Percentiles rank a stretch among this genome's conserved stretches.
Evolutionary conservation across 495 filamentous ascomycete genomes (phyloP).

Genomic region (Aspergillus homomorphus): DNA sequence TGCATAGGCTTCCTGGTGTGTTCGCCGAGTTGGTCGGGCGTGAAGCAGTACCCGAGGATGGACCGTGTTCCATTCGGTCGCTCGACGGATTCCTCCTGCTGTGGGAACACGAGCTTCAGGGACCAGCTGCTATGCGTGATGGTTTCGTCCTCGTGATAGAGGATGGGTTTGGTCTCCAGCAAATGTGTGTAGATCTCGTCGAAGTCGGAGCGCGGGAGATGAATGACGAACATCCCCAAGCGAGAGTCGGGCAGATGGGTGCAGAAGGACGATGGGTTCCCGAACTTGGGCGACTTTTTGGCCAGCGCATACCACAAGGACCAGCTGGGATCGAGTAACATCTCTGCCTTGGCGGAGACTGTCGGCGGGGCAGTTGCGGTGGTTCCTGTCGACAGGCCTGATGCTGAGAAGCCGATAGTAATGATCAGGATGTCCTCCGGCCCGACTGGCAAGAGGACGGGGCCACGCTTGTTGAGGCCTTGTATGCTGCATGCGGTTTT

Average conservation of each 20-base stretch:
- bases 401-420: slow-evolving; percentile 23
- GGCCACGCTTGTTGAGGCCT: slow-evolving; percentile 2
- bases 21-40: slow-evolving; percentile 26
- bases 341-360: slow-evolving; percentile 6
- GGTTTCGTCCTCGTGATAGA: slow-evolving; percentile 30
- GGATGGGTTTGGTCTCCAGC: slow-evolving; percentile 17
- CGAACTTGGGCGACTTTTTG: slow-evolving; percentile 23
- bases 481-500: slow-evolving; percentile 18
- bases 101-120: slow-evolving; percentile 34
- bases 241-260: slow-evolving; percentile 26
- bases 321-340: slow-evolving; percentile 23
- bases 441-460: slow-evolving; percentile 15
- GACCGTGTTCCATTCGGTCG: slow-evolving; percentile 27
- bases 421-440: slow-evolving; percentile 24
- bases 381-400: slow-evolving; percentile 20
- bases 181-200: slow-evolving; percentile 17
- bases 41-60: slow-evolving; percentile 38
- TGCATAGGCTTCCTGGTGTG: slow-evolving; percentile 40
- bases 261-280: slow-evolving; percentile 37
- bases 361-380: slow-evolving; percentile 7
- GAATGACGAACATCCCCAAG: slow-evolving; percentile 39
- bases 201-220: slow-evolving; percentile 32
- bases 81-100: slow-evolving; percentile 35
- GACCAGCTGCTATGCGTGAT: slow-evolving; percentile 37
- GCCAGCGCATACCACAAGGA: slow-evolving; percentile 23